Conservation (phyloP, 2,329 filamentous ascomycete genomes). For the Bretziella fagacearum region DNA sequence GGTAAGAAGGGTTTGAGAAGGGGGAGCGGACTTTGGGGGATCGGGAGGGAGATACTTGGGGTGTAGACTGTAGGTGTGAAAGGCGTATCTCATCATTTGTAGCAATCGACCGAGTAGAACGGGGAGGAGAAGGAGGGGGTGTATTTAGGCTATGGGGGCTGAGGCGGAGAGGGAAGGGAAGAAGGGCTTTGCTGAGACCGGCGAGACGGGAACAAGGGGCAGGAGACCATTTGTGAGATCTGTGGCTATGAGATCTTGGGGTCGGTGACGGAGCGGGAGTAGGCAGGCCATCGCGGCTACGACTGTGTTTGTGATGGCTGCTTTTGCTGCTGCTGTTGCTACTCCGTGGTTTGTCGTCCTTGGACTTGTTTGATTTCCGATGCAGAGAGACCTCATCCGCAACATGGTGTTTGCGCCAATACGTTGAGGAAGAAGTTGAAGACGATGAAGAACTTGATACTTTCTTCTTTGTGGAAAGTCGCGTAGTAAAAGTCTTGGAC, state of each 20-base stretch:
- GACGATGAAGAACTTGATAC: too few relatives aligned
- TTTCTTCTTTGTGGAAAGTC: too few relatives aligned
- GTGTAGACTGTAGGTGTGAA: neutral
- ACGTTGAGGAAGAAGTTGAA: too few relatives aligned
- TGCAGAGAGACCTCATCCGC: too few relatives aligned
- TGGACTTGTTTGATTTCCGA: neutral
- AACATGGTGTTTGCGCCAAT: too few relatives aligned
- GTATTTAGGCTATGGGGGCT: neutral
- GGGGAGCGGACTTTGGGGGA: neutral
- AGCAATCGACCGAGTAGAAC: too few relatives aligned
- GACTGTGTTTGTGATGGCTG: neutral
- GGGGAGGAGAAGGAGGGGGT: neutral
- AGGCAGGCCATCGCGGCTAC: neutral
- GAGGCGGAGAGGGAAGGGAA: neutral
- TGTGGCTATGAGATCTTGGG: neutral
- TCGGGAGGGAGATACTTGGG: neutral
- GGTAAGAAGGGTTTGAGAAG: neutral
- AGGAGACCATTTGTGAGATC: neutral
- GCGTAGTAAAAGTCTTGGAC: too few relatives aligned
- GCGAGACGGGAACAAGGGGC: neutral
- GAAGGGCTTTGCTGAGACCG: neutral
- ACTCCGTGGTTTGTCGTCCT: too few relatives aligned
- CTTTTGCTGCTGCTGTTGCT: neutral
- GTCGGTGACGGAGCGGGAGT: neutral
- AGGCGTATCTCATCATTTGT: neutral